Evolutionary conservation across 1,139 yeast species (phyloP), one percentile per base, ranked within the genome.

Genomic region (Lodderomyces elongisporus): DNA sequence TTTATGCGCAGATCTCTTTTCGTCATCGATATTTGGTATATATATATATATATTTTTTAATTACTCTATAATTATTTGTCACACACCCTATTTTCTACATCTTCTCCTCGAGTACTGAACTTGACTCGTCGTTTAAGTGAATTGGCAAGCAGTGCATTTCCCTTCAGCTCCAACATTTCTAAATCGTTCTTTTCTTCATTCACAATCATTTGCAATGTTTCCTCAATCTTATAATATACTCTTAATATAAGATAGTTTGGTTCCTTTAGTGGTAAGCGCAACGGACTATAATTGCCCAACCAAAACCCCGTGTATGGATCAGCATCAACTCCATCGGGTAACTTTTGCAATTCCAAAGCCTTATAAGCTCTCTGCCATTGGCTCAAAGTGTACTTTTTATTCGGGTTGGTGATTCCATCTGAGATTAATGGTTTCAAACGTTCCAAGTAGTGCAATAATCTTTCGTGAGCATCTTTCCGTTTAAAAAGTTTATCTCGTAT

Each of bases 261-360:
- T 48, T 85, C 88, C 42, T 68, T 71, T 27, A 80, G 56, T 0
- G 91, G 91, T 33, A 71, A 72, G 30, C 82, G 60, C 24, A 83
- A 54, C 0, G 94, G 94, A 1, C 88, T 78, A 3, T 55, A 50
- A 3, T 77, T 77, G 5, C 80, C 64, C 3, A 80, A 46, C 88
- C 88, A 80, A 30, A 37, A 49, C 14, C 41, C 41, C 32, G 28
- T 37, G 15, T 21, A 24, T 2, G 10, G 8, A 10, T 26, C 30
- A 17, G 29, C 29, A 3, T 15, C 26, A 5, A 14, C 20, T 9
- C 18, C 33, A n/a, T 27, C 26, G 4, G 16, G 30, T 1, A 26
- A 21, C 10, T 24, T 24, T 15, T 15, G 17, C 5, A 24, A 10
- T 9, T 28, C 28, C 16, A 54, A 35, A n/a, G 42, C 42, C 2